Evolutionary conservation across 148 eudicot species (phyloP).

Genomic region (Fagopyrum homotropicum): DNA sequence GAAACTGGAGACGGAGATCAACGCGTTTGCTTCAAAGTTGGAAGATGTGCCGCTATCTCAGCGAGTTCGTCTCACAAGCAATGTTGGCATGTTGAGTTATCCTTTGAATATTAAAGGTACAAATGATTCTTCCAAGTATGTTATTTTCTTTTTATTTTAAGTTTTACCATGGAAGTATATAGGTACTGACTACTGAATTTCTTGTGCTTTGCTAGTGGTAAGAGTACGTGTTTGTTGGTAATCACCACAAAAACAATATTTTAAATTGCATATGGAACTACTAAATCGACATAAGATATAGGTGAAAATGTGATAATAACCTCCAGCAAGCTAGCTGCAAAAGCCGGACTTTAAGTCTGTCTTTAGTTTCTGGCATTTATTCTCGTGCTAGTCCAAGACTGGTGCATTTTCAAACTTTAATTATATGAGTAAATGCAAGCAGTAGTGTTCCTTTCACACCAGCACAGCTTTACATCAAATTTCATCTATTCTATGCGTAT

Average conservation of each 20-base stretch:
- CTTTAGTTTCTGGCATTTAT: no score
- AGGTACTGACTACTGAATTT: no score
- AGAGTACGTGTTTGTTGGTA: not conserved
- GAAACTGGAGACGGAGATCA: slow-evolving; percentile 2
- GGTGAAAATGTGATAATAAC: not conserved
- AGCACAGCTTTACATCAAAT: no score
- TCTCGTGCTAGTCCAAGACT: no score
- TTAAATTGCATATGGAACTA: not conserved
- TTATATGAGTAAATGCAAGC: no score
- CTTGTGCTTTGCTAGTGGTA: not conserved
- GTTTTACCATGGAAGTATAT: no score
- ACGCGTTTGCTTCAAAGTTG: not conserved
- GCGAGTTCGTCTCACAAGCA: not conserved
- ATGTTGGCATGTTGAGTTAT: not conserved
- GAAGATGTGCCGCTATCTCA: not conserved
- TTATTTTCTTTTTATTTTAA: not conserved
- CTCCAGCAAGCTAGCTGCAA: not conserved
- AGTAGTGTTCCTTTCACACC: no score
- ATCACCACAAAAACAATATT: not conserved
- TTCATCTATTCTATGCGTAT: not conserved
- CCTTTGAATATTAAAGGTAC: slow-evolving; percentile 1
- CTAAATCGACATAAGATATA: not conserved
- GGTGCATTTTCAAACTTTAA: no score
- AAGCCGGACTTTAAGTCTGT: not conserved
- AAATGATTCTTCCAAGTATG: not conserved